Base-by-base conservation (phyloP, 176 grass and related monocot species). In the Carex littledalei region DNA sequence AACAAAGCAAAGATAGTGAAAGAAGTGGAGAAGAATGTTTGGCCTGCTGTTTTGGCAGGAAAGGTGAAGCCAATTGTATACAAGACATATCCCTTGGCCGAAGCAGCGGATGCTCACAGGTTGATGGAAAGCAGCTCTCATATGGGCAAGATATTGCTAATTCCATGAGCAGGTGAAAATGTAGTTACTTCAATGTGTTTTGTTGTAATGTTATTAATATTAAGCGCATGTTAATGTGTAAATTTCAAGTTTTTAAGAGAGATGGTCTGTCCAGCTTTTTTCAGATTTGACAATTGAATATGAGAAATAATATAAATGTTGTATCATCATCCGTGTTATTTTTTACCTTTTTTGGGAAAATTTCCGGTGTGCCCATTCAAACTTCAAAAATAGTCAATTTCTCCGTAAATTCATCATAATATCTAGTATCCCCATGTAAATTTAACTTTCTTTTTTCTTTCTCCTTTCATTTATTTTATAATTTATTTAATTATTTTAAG, bases 81-180 rank as follows among this genome's bases (percentile, higher is more conserved):
- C 91, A 91, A 81, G 84, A 78, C 86, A 0, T 91, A 91, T 63
- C 87, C 87, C 6, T 87, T 98, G 75, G 89, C 82, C 49, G 88
- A 98, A 87, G 95, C 89, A 13, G 89, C 79, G 0, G 89, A 94
- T 67, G 95, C 95, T 81, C 95, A 98, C 78, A 90, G 88, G 67
- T 22, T 94, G 45, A 94, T 94, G 82, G 95, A 98, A 84, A 76
- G 57, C 55, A 94, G 95, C 79, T 43, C 84, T 59, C 95, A 98
- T 71, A 83, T 93, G 6, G 95, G 95, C 55, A 98, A 98, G 69
- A 98, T 98, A 93, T 78, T 94, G 24, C 64, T 94, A 78, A 77
- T 94, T 82, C 95, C 91, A 64, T 98, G 86, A 93, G 0, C 54
- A 45, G 9, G 7, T 16, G 45, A 56, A 9, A 34, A 21, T 72